Percentiles rank a stretch among this genome's conserved stretches.
Evolutionary conservation across 352 stramenopile species (phyloP).

Genomic region (Globisporangium polare): DNA sequence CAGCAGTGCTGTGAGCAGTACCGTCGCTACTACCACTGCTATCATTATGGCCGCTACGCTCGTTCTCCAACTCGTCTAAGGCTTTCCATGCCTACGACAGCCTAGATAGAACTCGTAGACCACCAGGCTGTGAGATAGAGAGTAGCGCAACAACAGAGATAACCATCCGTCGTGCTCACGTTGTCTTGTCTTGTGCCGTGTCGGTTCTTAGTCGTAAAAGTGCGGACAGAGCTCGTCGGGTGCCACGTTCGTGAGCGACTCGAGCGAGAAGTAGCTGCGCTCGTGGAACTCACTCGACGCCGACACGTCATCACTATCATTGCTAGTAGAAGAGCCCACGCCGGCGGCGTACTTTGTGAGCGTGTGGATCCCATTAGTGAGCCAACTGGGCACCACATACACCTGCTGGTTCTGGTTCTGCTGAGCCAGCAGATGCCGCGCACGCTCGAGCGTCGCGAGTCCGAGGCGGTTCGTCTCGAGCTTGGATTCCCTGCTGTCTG

Average conservation of each 20-base stretch:
- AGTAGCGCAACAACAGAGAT: neutral
- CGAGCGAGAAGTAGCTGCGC: slow-evolving; percentile 56
- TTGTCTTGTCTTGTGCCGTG: neutral
- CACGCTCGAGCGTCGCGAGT: slow-evolving; percentile 45
- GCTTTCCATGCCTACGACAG: neutral
- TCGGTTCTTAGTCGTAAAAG: slow-evolving; percentile 34
- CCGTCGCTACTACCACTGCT: neutral
- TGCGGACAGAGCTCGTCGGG: slow-evolving; percentile 50
- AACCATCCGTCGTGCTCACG: neutral
- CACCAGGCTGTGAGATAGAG: neutral
- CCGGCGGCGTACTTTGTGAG: slow-evolving; percentile 25
- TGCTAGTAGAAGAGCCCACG: too few relatives aligned
- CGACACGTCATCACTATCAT: slow-evolving; percentile 4
- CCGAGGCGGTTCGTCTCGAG: slow-evolving; percentile 48
- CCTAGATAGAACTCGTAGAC: neutral
- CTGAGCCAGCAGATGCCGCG: slow-evolving; percentile 30
- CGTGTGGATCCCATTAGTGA: slow-evolving; percentile 29
- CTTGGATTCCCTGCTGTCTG: slow-evolving; percentile 52
- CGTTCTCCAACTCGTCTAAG: neutral
- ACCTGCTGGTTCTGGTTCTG: neutral
- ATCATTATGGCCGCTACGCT: neutral
- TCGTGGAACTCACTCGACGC: slow-evolving; percentile 49
- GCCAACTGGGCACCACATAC: slow-evolving; percentile 5
- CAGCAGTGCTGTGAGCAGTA: too few relatives aligned
- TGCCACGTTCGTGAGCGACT: slow-evolving; percentile 43